Percentiles rank a stretch among this genome's conserved stretches.
These are phyloP conservation scores for Yamadazyma triangularis DNA, from an alignment of 1,139 yeast species.

Conservation along the genomic window DNA sequence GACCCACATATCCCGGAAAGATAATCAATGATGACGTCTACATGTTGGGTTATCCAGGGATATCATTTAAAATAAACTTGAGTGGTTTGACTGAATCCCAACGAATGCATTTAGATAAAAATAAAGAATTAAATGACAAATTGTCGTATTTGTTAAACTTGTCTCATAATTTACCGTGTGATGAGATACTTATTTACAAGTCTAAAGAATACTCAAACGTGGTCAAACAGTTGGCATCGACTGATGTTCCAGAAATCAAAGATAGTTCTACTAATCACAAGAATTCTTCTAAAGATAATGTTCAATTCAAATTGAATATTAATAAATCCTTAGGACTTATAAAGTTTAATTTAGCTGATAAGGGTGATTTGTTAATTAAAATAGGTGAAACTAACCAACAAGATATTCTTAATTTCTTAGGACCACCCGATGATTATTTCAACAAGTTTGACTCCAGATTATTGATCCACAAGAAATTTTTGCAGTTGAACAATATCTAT, in stretches of 20 bases:
- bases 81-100: neutral
- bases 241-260: neutral
- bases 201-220: neutral
- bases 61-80: conserved; percentile 42
- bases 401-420: conserved; percentile 41
- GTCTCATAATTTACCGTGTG: neutral
- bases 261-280: neutral
- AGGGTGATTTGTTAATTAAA: conserved; percentile 9
- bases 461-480: conserved; percentile 28
- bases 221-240: neutral
- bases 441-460: conserved; percentile 44
- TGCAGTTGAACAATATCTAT: conserved; percentile 8
- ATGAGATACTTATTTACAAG: neutral
- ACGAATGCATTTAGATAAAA: neutral
- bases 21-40: conserved; percentile 20
- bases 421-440: conserved; percentile 55
- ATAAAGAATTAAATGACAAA: neutral
- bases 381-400: conserved; percentile 48
- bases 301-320: conserved; percentile 8
- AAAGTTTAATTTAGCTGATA: conserved; percentile 7
- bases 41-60: conserved; percentile 51
- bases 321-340: conserved; percentile 12
- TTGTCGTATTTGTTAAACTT: neutral
- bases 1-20: conserved; percentile 60
- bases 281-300: neutral